Percentiles rank a stretch among this genome's conserved stretches.
Conservation (phyloP, 805 yeast genomes). For the Candida dajiaensis region DNA sequence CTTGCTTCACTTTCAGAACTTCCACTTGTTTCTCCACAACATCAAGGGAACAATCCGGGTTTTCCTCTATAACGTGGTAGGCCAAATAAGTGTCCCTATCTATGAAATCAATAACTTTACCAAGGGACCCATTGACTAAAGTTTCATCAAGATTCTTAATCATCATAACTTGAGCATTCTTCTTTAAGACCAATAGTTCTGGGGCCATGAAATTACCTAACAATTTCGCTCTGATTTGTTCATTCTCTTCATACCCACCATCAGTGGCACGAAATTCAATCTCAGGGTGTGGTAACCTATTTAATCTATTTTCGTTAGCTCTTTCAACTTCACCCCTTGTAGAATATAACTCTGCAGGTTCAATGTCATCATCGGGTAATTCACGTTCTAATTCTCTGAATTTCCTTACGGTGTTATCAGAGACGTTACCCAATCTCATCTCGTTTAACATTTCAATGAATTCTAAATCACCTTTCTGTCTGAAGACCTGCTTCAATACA, state of each 20-base stretch:
- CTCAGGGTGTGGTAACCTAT: conserved; percentile 37
- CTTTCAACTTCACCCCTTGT: conserved; percentile 66
- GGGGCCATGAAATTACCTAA: conserved; percentile 62
- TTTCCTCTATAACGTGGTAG: conserved; percentile 24
- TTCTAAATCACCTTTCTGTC: conserved; percentile 69
- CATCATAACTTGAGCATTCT: conserved; percentile 80
- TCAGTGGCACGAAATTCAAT: conserved; percentile 46
- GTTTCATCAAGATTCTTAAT: conserved; percentile 67
- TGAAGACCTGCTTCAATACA: conserved; percentile 57
- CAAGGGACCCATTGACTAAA: conserved; percentile 73
- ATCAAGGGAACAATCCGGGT: conserved; percentile 7
- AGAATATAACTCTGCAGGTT: conserved; percentile 70
- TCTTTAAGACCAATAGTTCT: conserved; percentile 46
- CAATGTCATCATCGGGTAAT: conserved; percentile 50
- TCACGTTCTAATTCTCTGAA: conserved; percentile 50
- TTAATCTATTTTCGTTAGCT: conserved; percentile 51
- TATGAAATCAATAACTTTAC: conserved; percentile 56
- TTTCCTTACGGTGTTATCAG: conserved; percentile 39
- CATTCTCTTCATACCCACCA: conserved; percentile 42
- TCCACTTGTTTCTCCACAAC: conserved; percentile 8
- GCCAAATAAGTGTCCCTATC: conserved; percentile 44
- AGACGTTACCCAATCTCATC: conserved; percentile 58
- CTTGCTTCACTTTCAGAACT: conserved; percentile 5
- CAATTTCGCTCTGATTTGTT: conserved; percentile 36
- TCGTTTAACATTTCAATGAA: conserved; percentile 74